These are phyloP conservation scores for Calonectria multiphialidica DNA, from an alignment of 2,329 filamentous ascomycete species.

Conservation along the genomic window DNA sequence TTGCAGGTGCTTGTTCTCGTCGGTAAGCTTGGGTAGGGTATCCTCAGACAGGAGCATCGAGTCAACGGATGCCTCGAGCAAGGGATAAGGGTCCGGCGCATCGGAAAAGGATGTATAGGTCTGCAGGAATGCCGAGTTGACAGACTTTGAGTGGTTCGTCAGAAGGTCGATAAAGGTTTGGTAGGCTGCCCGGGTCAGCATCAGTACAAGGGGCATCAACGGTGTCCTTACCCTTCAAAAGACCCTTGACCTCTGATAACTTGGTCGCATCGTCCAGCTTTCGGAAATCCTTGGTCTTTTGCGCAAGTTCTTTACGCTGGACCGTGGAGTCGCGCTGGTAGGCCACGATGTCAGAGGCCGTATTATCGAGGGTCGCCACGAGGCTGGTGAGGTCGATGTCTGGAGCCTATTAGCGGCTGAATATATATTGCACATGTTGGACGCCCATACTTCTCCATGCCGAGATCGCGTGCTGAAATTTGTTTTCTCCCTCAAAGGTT, in stretches of 20 bases:
- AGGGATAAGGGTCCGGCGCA: conserved; percentile 94
- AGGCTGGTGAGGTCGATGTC: conserved; percentile 89
- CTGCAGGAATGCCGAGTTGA: conserved; percentile 92
- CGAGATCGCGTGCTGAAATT: conserved; percentile 95
- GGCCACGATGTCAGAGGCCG: conserved; percentile 93
- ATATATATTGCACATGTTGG: neutral
- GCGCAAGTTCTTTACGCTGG: conserved; percentile 96
- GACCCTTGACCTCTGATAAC: conserved; percentile 86
- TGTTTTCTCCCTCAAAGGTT: conserved; percentile 76
- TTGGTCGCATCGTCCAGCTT: conserved; percentile 93
- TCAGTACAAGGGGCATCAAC: neutral
- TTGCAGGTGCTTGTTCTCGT: conserved; percentile 91
- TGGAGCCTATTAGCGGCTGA: conserved; percentile 52
- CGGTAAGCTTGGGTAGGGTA: conserved; percentile 87
- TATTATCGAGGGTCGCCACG: conserved; percentile 87
- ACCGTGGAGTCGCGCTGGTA: conserved; percentile 96
- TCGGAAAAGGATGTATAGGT: conserved; percentile 94
- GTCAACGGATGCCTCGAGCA: conserved; percentile 96
- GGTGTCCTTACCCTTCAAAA: conserved; percentile 78
- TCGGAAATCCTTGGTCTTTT: conserved; percentile 98
- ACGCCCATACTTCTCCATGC: conserved; percentile 87
- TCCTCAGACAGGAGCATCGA: conserved; percentile 93
- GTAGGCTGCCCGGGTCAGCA: conserved; percentile 73
- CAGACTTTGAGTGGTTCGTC: conserved; percentile 94
- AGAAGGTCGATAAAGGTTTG: conserved; percentile 97